A percentile compares a stretch with the other conserved stretches of the same genome.
Conservation (phyloP, 441 rosid species). For the Omphalea diandra region DNA sequence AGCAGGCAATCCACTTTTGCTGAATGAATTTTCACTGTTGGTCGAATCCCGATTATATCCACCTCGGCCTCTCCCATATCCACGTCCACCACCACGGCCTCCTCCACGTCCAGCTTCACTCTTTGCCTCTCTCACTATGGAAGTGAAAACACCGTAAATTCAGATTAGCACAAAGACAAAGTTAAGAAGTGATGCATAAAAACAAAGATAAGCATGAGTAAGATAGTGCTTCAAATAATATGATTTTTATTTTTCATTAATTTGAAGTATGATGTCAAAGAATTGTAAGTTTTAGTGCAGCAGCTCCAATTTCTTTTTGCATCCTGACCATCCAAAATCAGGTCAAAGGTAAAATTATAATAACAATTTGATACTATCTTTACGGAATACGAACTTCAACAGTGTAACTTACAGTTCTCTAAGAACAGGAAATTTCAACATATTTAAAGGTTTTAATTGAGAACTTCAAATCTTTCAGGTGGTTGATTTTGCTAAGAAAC, state of each 20-base stretch:
- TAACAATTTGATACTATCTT: background rate
- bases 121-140: slow-evolving; percentile 50
- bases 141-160: background rate
- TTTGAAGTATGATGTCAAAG: background rate
- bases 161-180: background rate
- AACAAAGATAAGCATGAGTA: background rate
- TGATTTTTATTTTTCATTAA: background rate
- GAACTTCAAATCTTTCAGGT: too few relatives aligned
- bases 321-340: background rate
- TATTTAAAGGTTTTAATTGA: too few relatives aligned
- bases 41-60: slow-evolving; percentile 44
- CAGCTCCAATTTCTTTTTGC: background rate
- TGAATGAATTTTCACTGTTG: slow-evolving; percentile 23
- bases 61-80: slow-evolving; percentile 54
- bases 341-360: background rate
- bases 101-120: slow-evolving; percentile 54
- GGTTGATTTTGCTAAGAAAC: too few relatives aligned
- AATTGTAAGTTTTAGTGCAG: background rate
- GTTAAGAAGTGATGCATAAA: background rate
- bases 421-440: background rate
- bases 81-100: slow-evolving; percentile 50
- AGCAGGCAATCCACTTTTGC: slow-evolving; percentile 21
- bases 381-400: background rate
- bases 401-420: background rate
- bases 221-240: background rate